Evolutionary conservation across 495 filamentous ascomycete genomes (phyloP), one percentile per base, ranked within the genome.

Genomic region (Cenococcum geophilum): DNA sequence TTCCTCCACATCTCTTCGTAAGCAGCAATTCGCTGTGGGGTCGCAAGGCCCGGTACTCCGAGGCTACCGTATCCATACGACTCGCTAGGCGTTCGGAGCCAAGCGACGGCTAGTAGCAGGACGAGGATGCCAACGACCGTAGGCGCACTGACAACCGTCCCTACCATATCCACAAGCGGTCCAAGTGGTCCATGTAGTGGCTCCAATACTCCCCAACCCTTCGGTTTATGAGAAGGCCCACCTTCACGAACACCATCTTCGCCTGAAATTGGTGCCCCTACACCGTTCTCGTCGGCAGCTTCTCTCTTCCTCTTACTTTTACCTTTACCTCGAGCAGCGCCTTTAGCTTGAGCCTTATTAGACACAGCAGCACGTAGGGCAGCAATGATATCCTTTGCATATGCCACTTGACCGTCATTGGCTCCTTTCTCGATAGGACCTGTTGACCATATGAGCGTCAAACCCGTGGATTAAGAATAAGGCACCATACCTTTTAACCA

Each of bases 351-450:
- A 43, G 81, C 74, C n/a, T 84, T 82, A 22, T 86, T 80, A 37
- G 82, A 80, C 49, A 96, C 82, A 37, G 86, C 87, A 16, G 78
- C 76, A 66, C 86, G 89, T n/a, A 97, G 77, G 36, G 83, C 76
- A 10, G 85, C 81, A 48, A 89, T 78, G 1, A 97, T 73, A 56
- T 91, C 87, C 68, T 84, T 89, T 55, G 85, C 86, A 70, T 95
- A 95, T 32, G 85, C 74, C 1, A 77, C 79, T 72, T 99, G 93
- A 27, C 93, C 93, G 56, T 97, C 92, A 63, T 88, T 91, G 10
- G 91, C 89, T 57, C 90, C 92, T 72, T 95, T 96, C 73, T 98
- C 93, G 68, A 98, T 98, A 22, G 93, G 88, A 55, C 89, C 92
- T 87, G 64, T 43, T 53, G 18, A 60, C 20, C 16, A 50, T 40